These are phyloP conservation scores for Prunus mume DNA, from an alignment of 306 rosid genomes.

Conservation along the genomic window DNA sequence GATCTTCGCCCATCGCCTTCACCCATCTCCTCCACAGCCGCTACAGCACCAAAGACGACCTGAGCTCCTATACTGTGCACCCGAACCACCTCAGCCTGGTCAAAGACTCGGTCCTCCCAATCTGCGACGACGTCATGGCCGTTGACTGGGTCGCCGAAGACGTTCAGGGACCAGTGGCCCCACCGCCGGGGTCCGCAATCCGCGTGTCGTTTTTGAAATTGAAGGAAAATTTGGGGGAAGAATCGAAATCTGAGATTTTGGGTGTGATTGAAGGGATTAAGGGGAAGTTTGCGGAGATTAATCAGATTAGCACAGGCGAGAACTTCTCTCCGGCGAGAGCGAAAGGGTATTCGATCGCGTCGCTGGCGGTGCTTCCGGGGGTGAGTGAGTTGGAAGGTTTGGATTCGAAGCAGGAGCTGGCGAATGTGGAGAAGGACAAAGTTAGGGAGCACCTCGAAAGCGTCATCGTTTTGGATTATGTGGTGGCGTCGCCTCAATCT, in stretches of 20 bases:
- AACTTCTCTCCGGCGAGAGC: constrained; percentile 91
- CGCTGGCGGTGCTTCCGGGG: constrained; percentile 55
- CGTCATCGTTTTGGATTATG: constrained; percentile 62
- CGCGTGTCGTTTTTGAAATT: constrained; percentile 59
- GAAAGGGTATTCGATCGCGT: constrained; percentile 79
- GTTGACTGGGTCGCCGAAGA: constrained; percentile 71
- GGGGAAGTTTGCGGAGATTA: constrained; percentile 43
- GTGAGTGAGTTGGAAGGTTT: constrained; percentile 44
- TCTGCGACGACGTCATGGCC: constrained; percentile 81
- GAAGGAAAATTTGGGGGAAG: constrained; percentile 49
- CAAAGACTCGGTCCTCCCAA: constrained; percentile 58
- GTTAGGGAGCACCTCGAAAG: constrained; percentile 62
- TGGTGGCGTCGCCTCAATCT: constrained; percentile 45
- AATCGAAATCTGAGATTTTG: constrained; percentile 40
- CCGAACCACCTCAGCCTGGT: constrained; percentile 71
- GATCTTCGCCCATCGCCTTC: constrained; percentile 60
- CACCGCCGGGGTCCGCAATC: constrained; percentile 54
- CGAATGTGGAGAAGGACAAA: constrained; percentile 59
- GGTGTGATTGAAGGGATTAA: constrained; percentile 52
- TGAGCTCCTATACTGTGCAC: constrained; percentile 50
- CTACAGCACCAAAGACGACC: constrained; percentile 63
- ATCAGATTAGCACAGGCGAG: constrained; percentile 58
- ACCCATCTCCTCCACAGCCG: constrained; percentile 90
- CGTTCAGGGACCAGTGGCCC: constrained; percentile 15
- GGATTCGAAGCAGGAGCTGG: constrained; percentile 49